These are phyloP conservation scores for Ophiostoma fasciatum DNA, from an alignment of 2,329 filamentous ascomycete species.

Conservation along the genomic window DNA sequence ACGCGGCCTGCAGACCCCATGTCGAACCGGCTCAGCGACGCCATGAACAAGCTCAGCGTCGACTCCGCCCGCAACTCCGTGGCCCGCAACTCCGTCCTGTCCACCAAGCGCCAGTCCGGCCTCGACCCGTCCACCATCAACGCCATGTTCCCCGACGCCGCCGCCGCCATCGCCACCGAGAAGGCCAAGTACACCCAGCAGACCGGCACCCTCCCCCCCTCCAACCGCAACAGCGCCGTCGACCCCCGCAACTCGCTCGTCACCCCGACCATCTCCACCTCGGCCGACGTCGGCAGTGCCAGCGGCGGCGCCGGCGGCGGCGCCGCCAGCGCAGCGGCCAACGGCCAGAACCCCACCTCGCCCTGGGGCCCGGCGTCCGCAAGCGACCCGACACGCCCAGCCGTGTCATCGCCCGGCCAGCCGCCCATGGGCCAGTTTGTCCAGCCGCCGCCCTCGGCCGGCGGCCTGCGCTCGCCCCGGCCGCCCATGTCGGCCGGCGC, in stretches of 20 bases:
- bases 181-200: slow-evolving; percentile 96
- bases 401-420: slow-evolving; percentile 47
- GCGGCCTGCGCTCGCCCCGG: slow-evolving; percentile 63
- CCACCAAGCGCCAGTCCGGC: slow-evolving; percentile 85
- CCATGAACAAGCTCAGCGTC: slow-evolving; percentile 87
- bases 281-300: slow-evolving; percentile 43
- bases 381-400: slow-evolving; percentile 58
- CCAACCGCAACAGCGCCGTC: slow-evolving; percentile 81
- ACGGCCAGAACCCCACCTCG: slow-evolving; percentile 54
- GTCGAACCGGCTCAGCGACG: slow-evolving; percentile 89
- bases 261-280: slow-evolving; percentile 59
- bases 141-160: slow-evolving; percentile 97
- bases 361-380: slow-evolving; percentile 55
- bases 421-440: slow-evolving; percentile 88
- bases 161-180: slow-evolving; percentile 94
- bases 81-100: slow-evolving; percentile 61
- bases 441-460: slow-evolving; percentile 61
- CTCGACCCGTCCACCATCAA: slow-evolving; percentile 89
- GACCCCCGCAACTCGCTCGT: slow-evolving; percentile 63
- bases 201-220: slow-evolving; percentile 76
- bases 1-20: slow-evolving; percentile 59
- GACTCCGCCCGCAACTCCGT: slow-evolving; percentile 79
- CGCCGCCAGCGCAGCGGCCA: no score
- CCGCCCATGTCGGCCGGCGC: slow-evolving; percentile 53
- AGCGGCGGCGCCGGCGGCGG: slow-evolving; percentile 45